Evolutionary conservation across 2,329 filamentous ascomycete species (phyloP).

Genomic region (Colletotrichum sp.): DNA sequence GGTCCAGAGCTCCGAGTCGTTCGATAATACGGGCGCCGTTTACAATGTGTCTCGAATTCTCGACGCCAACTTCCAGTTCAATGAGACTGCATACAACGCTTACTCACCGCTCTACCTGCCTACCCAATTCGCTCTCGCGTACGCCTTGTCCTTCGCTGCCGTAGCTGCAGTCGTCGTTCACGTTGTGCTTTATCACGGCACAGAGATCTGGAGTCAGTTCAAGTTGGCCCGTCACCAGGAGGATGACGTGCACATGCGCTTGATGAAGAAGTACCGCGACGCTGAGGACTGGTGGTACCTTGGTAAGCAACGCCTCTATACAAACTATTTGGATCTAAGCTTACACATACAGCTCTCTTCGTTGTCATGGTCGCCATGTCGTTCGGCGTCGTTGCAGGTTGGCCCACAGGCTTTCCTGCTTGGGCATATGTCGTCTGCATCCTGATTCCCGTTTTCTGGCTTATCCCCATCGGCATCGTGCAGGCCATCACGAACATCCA

Average conservation of each 20-base stretch:
- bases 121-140: constrained; percentile 63
- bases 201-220: constrained; percentile 60
- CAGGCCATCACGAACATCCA: constrained; percentile 67
- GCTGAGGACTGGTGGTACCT: constrained; percentile 66
- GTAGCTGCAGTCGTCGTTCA: constrained; percentile 66
- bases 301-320: constrained; percentile 39
- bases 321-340: neutral
- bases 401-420: constrained; percentile 62
- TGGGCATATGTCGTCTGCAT: constrained; percentile 65
- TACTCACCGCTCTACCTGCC: constrained; percentile 72
- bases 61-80: constrained; percentile 58
- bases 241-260: constrained; percentile 63
- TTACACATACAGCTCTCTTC: constrained; percentile 44
- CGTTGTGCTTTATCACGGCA: constrained; percentile 59
- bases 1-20: constrained; percentile 64
- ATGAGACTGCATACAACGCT: constrained; percentile 62
- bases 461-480: constrained; percentile 65
- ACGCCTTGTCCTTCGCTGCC: constrained; percentile 72
- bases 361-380: constrained; percentile 58
- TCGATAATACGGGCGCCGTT: constrained; percentile 64
- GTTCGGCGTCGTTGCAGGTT: constrained; percentile 58
- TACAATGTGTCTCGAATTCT: constrained; percentile 70
- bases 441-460: constrained; percentile 61
- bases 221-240: constrained; percentile 60
- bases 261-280: constrained; percentile 67